Base-by-base conservation (phyloP, 2,329 filamentous ascomycete genomes). In the Paecilomyces sp. region DNA sequence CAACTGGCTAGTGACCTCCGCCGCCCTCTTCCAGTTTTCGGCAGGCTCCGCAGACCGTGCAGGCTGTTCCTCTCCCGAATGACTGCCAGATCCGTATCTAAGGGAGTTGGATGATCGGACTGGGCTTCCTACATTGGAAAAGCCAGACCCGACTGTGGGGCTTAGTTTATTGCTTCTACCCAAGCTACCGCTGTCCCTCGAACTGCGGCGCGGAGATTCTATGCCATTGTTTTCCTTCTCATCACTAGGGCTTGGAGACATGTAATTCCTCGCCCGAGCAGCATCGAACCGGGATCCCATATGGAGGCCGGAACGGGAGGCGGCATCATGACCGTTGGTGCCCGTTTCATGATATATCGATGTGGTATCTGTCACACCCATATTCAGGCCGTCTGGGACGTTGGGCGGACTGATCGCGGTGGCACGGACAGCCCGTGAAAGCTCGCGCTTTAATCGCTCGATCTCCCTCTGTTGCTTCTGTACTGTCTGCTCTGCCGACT, bases 1-100 rank as follows among this genome's bases (percentile, higher is more conserved):
- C 70, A 99, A 76, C 74, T 97, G 94, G 75, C 92, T 97, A 58
- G 94, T 99, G 60, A 99, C 94, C 79, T 99, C 94, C 1, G 94
- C 94, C 18, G 94, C 94, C 66, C 94, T 83, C 79, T 92, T 95
- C 94, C 94, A 99, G 73, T 92, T 97, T 78, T 99, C 94, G 18
- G 88, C 86, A 0, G 86, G 86, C 54, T 87, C 84, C 15, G 70
- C 61, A 59, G 68, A 74, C 62, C 69, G 66, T 54, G 62, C 67
- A 62, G 64, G 72, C 57, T 64, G 70, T 57, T 70, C 70, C 58
- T 70, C 74, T 63, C 72, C 72, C n/a, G 69, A 67, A 50, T 71
- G 71, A 58, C 73, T 75, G 34, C 70, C 66, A 31, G 75, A 75
- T 53, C 68, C 70, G 54, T 62, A 71, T 62, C 62, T 70, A 62